Base-by-base conservation (phyloP, 1,139 yeast genomes). In the Hanseniaspora uvarum region DNA sequence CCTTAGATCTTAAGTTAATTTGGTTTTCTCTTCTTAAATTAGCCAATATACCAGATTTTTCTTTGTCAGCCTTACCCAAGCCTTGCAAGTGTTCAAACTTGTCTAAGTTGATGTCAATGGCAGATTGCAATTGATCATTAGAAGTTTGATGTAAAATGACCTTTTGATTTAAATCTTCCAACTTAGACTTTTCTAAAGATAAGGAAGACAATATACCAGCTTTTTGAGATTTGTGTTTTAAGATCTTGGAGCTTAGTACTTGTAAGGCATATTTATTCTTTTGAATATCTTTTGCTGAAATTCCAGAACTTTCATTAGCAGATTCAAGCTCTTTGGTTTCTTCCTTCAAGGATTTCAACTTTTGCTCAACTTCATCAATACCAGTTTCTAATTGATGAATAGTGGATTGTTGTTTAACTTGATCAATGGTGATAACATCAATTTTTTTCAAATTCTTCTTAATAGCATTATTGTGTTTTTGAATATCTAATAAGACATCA, bases 201-300 rank as follows among this genome's bases (percentile, higher is more conserved):
- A 63, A 55, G 23, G 59, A 61, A 40, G 67, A 65, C 52, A 60
- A 59, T 54, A 63, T 66, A 46, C 63, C 61, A 11, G 63, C 63
- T 46, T 59, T 62, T 28, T 61, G 58, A 14, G 65, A 65, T 26
- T 49, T 18, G 21, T 45, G 23, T 16, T 39, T 39, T 14, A 54
- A 19, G n/a, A 40, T 34, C 31, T 45, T 34, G 5, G 50, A 44
- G 19, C 46, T 36, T 41, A 57, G 37, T 5, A 55, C 48, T 31
- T 52, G 56, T 5, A 46, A 4, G 19, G 52, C n/a, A 31, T 53
- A 53, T 23, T 53, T 53, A 38, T 53, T 53, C 38, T 38, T 37
- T 48, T 46, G 46, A 2, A 46, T n/a, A 6, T 52, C 49, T 19
- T 52, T 52, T 12, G 40, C 10, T 1, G 54, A 38, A 31, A 31